phyloP scores from a whole-genome alignment of 768 basidiomycete species.

The Pleurotus tuoliensis region DNA sequence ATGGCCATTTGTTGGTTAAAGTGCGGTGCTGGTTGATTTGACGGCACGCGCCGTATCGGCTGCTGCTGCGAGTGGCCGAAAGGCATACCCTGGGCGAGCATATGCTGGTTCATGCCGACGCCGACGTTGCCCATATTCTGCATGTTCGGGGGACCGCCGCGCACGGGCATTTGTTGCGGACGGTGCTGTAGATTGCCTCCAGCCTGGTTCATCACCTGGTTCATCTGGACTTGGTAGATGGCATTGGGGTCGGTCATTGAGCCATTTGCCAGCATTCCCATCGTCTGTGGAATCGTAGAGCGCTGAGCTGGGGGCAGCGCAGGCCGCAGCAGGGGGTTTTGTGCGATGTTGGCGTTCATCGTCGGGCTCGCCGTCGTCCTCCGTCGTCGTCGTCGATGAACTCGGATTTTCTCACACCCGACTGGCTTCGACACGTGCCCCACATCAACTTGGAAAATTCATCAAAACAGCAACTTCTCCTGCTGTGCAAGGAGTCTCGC shows the following conservation, averaged over 20 bases:
- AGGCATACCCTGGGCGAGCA: constrained; percentile 25
- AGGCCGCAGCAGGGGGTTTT: constrained; percentile 1
- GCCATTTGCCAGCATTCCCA: constrained; percentile 1
- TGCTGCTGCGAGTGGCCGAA: constrained; percentile 28
- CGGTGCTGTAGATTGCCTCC: neutral
- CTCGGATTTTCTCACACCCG: constrained; percentile 7
- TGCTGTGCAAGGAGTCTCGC: neutral
- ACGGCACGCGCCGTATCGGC: constrained; percentile 17
- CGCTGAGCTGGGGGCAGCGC: neutral
- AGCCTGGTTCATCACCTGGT: constrained; percentile 3
- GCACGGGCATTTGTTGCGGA: neutral
- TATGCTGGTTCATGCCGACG: constrained; percentile 9
- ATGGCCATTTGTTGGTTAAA: constrained; percentile 25
- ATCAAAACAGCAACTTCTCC: neutral
- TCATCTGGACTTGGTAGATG: constrained; percentile 1
- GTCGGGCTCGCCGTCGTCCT: constrained; percentile 6
- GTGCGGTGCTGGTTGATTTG: neutral
- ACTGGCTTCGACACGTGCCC: constrained; percentile 8
- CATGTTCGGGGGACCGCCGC: neutral
- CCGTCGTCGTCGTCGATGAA: constrained; percentile 10
- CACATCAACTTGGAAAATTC: neutral
- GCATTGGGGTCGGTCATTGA: neutral
- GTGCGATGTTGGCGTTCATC: constrained; percentile 6
- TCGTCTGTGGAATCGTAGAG: neutral
- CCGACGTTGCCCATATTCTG: neutral